Conservation (phyloP, 208 protist species). For the Acanthamoeba healyi region DNA sequence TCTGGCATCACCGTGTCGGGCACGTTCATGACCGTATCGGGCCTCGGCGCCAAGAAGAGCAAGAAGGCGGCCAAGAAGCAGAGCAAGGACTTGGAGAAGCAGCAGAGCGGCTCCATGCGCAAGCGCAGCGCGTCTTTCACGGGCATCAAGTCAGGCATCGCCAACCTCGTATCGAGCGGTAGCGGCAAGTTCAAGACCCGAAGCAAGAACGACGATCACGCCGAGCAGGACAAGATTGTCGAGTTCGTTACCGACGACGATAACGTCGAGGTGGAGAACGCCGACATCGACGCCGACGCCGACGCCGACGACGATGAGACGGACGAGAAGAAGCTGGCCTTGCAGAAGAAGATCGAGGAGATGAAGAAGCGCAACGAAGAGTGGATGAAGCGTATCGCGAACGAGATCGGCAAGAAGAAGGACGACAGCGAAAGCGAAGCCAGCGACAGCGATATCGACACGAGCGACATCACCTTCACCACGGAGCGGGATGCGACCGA, state of each 20-base stretch:
- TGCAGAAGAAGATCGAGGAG: constrained; percentile 40
- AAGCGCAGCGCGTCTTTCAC: constrained; percentile 43
- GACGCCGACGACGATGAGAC: not conserved
- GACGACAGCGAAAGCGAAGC: not conserved
- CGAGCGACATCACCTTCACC: constrained; percentile 29
- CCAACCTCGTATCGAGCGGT: constrained; percentile 40
- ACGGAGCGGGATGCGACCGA: constrained; percentile 8
- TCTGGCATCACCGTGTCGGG: constrained; percentile 21
- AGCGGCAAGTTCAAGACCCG: not conserved
- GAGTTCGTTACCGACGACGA: not conserved
- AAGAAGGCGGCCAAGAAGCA: constrained; percentile 35
- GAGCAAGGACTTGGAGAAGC: not conserved
- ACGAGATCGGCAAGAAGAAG: constrained; percentile 29
- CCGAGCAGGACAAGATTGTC: not conserved
- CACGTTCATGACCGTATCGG: not conserved
- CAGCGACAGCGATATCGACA: constrained; percentile 30
- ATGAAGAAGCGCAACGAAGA: constrained; percentile 39
- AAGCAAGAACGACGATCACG: not conserved
- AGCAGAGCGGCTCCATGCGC: constrained; percentile 1
- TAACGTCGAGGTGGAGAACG: not conserved
- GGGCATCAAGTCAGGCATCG: not conserved
- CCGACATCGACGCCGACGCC: not conserved
- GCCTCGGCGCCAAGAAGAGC: not conserved
- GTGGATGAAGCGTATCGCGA: constrained; percentile 37
- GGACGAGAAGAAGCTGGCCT: constrained; percentile 4